phyloP scores from a whole-genome alignment of 2,329 filamentous ascomycete species.

The Aciculosporium take region DNA sequence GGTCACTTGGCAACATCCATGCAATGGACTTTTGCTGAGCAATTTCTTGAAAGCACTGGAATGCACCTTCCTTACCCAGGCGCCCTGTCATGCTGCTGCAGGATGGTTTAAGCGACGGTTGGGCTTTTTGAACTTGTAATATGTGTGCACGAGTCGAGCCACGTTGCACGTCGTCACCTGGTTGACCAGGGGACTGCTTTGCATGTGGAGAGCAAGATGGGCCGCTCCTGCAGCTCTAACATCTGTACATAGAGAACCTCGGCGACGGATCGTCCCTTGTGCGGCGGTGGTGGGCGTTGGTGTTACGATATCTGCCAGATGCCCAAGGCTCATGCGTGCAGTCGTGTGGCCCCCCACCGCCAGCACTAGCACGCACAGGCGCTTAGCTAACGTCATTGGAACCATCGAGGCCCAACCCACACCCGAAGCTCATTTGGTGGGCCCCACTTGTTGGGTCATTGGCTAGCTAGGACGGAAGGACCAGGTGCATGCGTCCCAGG shows the following conservation, averaged over 20 bases:
- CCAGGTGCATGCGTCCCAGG: constrained; percentile 2
- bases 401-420: constrained; percentile 9
- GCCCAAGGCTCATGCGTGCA: not conserved
- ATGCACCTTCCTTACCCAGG: constrained; percentile 1
- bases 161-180: constrained; percentile 17
- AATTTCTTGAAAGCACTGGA: no score
- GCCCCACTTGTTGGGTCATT: constrained; percentile 4
- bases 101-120: not conserved
- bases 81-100: not conserved
- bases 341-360: constrained; percentile 3
- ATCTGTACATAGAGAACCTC: no score
- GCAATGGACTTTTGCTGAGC: not conserved
- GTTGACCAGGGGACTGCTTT: not conserved
- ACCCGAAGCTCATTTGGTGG: constrained; percentile 2
- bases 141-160: constrained; percentile 14
- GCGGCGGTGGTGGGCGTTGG: not conserved
- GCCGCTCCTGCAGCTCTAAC: no score
- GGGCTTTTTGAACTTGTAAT: not conserved
- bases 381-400: not conserved
- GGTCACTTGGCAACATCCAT: no score
- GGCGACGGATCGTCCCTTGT: constrained; percentile 8
- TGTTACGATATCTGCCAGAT: not conserved
- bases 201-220: not conserved
- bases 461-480: no score
- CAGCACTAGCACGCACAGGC: constrained; percentile 1